phyloP scores from a whole-genome alignment of 805 yeast genomes.

The Candida tibetensis region DNA sequence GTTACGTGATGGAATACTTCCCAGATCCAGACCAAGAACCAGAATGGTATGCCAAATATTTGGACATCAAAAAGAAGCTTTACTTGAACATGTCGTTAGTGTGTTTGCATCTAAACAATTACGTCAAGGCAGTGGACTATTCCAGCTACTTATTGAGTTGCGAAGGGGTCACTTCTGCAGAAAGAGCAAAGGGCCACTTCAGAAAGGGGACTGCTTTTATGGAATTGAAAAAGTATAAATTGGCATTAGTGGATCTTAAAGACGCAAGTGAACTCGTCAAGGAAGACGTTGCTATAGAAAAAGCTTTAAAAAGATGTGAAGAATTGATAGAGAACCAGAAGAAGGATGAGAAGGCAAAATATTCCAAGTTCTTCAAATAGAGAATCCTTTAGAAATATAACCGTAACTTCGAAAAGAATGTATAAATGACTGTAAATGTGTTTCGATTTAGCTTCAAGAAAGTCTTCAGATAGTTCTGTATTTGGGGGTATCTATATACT shows the following conservation, averaged over 20 bases:
- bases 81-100: conserved; percentile 61
- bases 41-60: conserved; percentile 48
- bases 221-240: conserved; percentile 44
- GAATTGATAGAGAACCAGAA: conserved; percentile 40
- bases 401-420: too few relatives aligned
- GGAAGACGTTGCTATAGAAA: conserved; percentile 47
- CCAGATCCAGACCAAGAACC: conserved; percentile 69
- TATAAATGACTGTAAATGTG: too few relatives aligned
- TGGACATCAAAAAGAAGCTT: conserved; percentile 49
- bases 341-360: conserved; percentile 50
- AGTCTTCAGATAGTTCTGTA: too few relatives aligned
- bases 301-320: conserved; percentile 44
- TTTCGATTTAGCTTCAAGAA: too few relatives aligned
- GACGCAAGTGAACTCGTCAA: conserved; percentile 45
- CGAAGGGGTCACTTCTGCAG: conserved; percentile 33
- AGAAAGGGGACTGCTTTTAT: conserved; percentile 50
- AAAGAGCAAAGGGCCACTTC: conserved; percentile 56
- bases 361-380: conserved; percentile 58
- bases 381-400: too few relatives aligned
- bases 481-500: too few relatives aligned
- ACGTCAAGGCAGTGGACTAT: conserved; percentile 49
- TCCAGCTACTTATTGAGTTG: conserved; percentile 56
- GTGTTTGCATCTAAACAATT: conserved; percentile 48
- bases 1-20: conserved; percentile 68
- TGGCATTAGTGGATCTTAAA: conserved; percentile 47